Base-by-base conservation (phyloP, 345 rosid genomes). In the Gossypium thurberi region DNA sequence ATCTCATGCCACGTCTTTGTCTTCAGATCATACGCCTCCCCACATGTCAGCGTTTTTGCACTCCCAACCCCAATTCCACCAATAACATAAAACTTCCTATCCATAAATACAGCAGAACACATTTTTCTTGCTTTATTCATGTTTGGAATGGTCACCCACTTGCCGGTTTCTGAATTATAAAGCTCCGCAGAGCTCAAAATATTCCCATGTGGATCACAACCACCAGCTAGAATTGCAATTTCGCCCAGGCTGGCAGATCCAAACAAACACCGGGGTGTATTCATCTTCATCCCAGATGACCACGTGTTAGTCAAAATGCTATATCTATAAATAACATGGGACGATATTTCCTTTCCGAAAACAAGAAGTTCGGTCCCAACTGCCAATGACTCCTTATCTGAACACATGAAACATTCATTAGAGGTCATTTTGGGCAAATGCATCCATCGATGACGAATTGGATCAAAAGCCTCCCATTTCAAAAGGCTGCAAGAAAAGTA, bases 381-480 rank as follows among this genome's bases (percentile, higher is more conserved):
- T 0, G 86, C 90, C 67, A 90, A 74, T 1, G 92, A 87, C 77
- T 90, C 95, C 83, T 90, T 90, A 76, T 90, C 95, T 0, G 90
- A 78, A 26, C 71, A 79, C 84, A 73, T 76, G 75, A 88, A 88
- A 73, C 87, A 86, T 21, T 86, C 84, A 59, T 82, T 82, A 52
- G 88, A 69, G 69, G 74, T 84, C 90, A 94, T 85, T 57, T 64
- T 81, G 10, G 97, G 98, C 77, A 94, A 75, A 76, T 74, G 81
- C 90, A 88, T 86, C 95, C 97, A 92, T 40, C 86, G 80, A 26
- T 75, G 7, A 44, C 75, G 76, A 59, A 79, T 60, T 3, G 98
- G 97, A 80, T 92, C 97, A 76, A 85, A 90, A 48, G 90, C 90
- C 77, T 87, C 95, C 98, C 98, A 94, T 69, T 89, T 85, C 37